Evolutionary conservation across 2,329 filamentous ascomycete genomes (phyloP).

Genomic region (Xylariaceae sp.): DNA sequence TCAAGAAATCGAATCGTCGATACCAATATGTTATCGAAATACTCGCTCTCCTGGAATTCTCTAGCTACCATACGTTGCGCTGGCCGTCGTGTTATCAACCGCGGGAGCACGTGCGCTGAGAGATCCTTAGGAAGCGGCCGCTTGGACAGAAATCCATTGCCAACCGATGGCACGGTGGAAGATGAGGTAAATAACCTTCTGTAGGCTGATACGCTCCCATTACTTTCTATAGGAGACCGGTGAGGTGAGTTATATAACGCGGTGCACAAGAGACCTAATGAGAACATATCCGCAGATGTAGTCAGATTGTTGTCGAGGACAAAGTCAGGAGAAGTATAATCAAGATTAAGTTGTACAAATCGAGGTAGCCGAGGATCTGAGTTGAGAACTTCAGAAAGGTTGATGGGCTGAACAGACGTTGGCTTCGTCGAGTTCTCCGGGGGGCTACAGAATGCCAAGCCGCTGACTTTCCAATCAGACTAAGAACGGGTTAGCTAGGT

Average conservation of each 20-base stretch:
- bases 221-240: conserved; percentile 78
- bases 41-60: conserved; percentile 93
- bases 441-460: conserved; percentile 86
- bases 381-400: conserved; percentile 80
- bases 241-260: conserved; percentile 96
- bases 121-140: conserved; percentile 80
- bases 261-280: conserved; percentile 83
- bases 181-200: conserved; percentile 81
- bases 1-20: conserved; percentile 96
- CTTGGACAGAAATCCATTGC: conserved; percentile 84
- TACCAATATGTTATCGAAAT: conserved; percentile 95
- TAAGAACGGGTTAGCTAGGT: conserved; percentile 43
- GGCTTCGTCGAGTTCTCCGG: conserved; percentile 74
- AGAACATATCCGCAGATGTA: conserved; percentile 87
- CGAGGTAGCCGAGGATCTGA: conserved; percentile 81
- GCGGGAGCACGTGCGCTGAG: conserved; percentile 73
- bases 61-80: conserved; percentile 84
- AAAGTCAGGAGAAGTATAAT: conserved; percentile 94
- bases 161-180: conserved; percentile 74
- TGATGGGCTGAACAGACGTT: conserved; percentile 78
- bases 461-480: conserved; percentile 98
- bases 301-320: conserved; percentile 89
- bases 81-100: conserved; percentile 83
- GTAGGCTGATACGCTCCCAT: conserved; percentile 80
- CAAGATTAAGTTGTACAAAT: conserved; percentile 84